Base-by-base conservation (phyloP, 192 early-diverging fungal species). In the Backusella circina region DNA sequence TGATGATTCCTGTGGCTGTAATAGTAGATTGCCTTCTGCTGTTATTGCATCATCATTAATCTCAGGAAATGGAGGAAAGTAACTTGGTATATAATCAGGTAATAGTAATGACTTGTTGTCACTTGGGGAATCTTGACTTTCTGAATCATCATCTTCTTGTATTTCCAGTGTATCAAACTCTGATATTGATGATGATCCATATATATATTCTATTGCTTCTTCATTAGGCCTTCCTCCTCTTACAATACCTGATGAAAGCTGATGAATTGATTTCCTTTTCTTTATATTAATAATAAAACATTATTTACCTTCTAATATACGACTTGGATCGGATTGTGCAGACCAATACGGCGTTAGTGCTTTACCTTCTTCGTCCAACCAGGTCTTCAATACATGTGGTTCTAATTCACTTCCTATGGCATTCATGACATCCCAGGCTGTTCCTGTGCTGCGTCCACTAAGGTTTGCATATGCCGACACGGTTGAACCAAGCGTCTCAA, bases 351-450 rank as follows among this genome's bases (percentile, higher is more conserved):
- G 84, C 36, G 69, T 37, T 8, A 87, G 32, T 5, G 37, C 31
- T 37, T 81, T 79, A 2, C 83, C 85, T 26, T 86, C 87, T 67
- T 79, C 81, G 9, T 77, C 71, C 15, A 86, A 15, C 88, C 88
- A 89, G 5, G 82, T 80, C 32, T 79, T 78, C 9, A 89, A 72
- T 1, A 79, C 71, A 0, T 77, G 67, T 0, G 85, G 28, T 5
- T 85, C 82, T 21, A 87, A 80, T 30, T 76, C 80, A 13, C 86
- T 73, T 28, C 26, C 23, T 26, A 89, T 71, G 0, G 84, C 82
- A 54, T 79, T 67, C 21, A 73, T 71, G 9, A 86, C 74, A 78
- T 89, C 88, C 31, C 78, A 75, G 10, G 84, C 76, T 18, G 77
- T 86, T 9, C 79, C 78, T 39, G 77, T 80, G 4, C 79, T 75